Conservation (phyloP, 352 stramenopile genomes). For the Phytopythium helicoides region DNA sequence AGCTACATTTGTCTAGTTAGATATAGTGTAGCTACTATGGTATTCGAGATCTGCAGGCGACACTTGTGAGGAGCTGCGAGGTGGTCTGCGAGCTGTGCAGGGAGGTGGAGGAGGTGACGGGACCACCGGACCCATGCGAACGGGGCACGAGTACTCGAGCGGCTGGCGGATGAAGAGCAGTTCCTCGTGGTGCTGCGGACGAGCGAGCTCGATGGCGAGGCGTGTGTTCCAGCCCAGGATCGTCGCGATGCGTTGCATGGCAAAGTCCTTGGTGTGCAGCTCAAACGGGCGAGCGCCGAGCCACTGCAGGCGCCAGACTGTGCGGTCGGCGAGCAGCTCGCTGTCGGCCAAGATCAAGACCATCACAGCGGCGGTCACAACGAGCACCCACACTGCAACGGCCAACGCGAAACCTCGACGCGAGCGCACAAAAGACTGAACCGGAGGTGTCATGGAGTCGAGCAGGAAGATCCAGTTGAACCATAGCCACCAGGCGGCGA, state of each 20-base stretch:
- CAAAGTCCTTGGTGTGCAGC: slow-evolving; percentile 16
- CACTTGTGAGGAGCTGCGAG: no score
- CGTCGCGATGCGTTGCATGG: slow-evolving; percentile 15
- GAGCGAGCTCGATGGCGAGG: slow-evolving; percentile 15
- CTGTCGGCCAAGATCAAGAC: slow-evolving; percentile 7
- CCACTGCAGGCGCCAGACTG: slow-evolving; percentile 15
- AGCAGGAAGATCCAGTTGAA: slow-evolving; percentile 44
- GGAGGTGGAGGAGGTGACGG: no score
- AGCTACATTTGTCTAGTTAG: no score
- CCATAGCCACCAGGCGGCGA: slow-evolving; percentile 48
- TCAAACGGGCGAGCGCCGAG: slow-evolving; percentile 4
- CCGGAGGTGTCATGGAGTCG: slow-evolving; percentile 36
- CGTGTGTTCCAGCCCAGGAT: slow-evolving; percentile 21
- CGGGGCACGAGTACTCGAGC: slow-evolving; percentile 16
- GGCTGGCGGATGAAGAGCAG: slow-evolving; percentile 19
- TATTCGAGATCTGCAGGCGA: no score
- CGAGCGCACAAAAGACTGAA: slow-evolving; percentile 7
- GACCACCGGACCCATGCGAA: no score
- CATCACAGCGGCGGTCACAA: slow-evolving; percentile 4
- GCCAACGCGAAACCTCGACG: slow-evolving; percentile 14
- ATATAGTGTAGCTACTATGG: no score
- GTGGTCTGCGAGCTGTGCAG: no score
- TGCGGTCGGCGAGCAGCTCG: slow-evolving; percentile 11
- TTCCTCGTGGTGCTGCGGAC: slow-evolving; percentile 7
- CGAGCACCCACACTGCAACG: slow-evolving; percentile 11